Base-by-base conservation (phyloP, 257 asterid genomes). In the Thymus quinquecostatus region DNA sequence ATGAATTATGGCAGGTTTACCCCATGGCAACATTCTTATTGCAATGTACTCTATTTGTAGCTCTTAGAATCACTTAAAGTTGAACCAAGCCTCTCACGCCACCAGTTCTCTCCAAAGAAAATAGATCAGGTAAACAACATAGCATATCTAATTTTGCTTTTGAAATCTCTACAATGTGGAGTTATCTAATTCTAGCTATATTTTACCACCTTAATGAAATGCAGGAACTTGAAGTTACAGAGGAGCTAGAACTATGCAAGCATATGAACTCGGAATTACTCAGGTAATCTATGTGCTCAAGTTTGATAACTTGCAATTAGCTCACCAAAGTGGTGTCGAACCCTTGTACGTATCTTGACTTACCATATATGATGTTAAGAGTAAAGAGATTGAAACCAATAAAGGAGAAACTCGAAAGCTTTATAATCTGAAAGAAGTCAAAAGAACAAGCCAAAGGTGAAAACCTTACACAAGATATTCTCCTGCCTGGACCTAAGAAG, bases 251-350 rank as follows among this genome's bases (percentile, higher is more conserved):
- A 64, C 73, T 62, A 33, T 79, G 81, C 73, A 86, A 74, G 74
- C 73, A 76, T 55, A 72, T 76, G 86, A 84, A 86, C 74, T 73
- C 86, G 55, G 72, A 79, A 61, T 77, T 83, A 67, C 81, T 81
- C 79, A 80, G 95, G 86, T 68, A 78, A 70, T 77, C 8, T 62
- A 55, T 34, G 27, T 32, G 41, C 51, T 71, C 69, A 44, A 62
- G 61, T 36, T 66, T 45, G 62, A 69, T 43, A 21, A 55, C 6
- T 29, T 21, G 28, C 29, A 30, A 49, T 45, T 44, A 69, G 44
- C 64, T 48, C 77, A 56, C 33, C 68, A 33, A 40, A 13, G 65
- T 56, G 55, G 67, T 58, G 40, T 54, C 64, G 50, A 49, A 45
- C 61, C 51, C 29, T 41, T 40, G 27, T 54, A 64, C 11, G 38